Evolutionary conservation across 2,329 filamentous ascomycete species (phyloP), one percentile per base, ranked within the genome.

Genomic region (Pseudocercospora eumusae): DNA sequence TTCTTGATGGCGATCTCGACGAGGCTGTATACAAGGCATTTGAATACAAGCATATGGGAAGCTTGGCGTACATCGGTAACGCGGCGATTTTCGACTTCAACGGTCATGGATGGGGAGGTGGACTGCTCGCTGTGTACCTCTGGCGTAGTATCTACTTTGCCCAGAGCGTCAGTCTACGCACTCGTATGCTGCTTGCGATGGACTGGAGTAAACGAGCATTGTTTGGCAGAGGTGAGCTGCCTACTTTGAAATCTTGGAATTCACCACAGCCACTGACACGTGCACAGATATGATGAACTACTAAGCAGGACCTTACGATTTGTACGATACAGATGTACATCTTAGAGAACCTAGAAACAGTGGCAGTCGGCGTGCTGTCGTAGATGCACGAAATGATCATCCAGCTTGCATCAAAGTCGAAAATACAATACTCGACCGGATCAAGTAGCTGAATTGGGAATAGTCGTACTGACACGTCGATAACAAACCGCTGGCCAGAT

Each of bases 131-230:
- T 0, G 93, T 98, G 54, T 99, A 99, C 76, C 86, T 96, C 33
- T 99, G 95, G 95, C 83, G 95, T 65, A 93, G 91, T 67, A 89
- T 97, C 13, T 99, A 99, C 78, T 99, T 99, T 80, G 92, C 95
- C 11, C 92, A 99, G 82, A 96, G 92, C 73, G 95, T 99, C 53
- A 97, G 93, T 77, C 84, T 98, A 63, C 83, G 95, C 69, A 99
- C 95, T 25, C 86, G 93, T 65, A 85, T 92, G 67, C 78, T 99
- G 72, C 82, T 99, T 77, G 92, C 92, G 18, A 97, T 99, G 95
- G 95, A 99, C 76, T 99, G 95, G 95, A 88, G 87, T n/a, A 99
- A 98, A 85, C 84, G 96, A 75, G 91, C 92, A 11, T 78, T 99
- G 21, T 99, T 99, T 80, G 95, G 95, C 69, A 85, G 95, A 88